These are phyloP conservation scores for Hyparrhenia diplandra DNA, from an alignment of 176 grass and related monocot species.

Conservation along the genomic window DNA sequence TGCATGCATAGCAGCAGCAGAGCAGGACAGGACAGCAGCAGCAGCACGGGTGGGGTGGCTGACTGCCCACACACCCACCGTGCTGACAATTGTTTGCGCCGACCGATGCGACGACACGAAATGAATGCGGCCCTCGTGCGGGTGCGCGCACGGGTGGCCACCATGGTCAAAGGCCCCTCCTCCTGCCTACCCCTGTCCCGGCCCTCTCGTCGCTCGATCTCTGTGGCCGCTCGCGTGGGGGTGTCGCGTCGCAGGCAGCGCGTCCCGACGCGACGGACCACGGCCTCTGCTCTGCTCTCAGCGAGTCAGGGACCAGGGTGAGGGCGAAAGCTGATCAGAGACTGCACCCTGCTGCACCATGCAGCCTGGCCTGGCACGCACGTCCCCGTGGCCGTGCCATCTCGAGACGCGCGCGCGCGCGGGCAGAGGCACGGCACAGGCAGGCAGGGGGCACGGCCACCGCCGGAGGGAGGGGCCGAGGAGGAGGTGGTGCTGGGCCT, in stretches of 20 bases:
- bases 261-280: too few relatives aligned
- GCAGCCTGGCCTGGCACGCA: neutral
- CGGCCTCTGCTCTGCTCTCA: neutral
- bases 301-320: neutral
- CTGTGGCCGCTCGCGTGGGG: neutral
- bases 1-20: too few relatives aligned
- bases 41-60: neutral
- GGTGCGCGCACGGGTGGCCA: slow-evolving; percentile 2
- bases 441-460: too few relatives aligned
- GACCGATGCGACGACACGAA: neutral
- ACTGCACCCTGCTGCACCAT: too few relatives aligned
- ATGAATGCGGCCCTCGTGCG: slow-evolving; percentile 49
- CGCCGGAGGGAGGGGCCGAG: too few relatives aligned
- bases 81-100: neutral
- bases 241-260: neutral
- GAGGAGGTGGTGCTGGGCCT: too few relatives aligned
- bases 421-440: too few relatives aligned
- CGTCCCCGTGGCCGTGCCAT: slow-evolving; percentile 8
- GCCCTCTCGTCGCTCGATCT: too few relatives aligned
- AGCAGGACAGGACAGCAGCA: too few relatives aligned
- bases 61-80: too few relatives aligned
- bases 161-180: slow-evolving; percentile 12
- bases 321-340: too few relatives aligned
- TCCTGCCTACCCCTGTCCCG: too few relatives aligned
- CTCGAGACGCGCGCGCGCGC: slow-evolving; percentile 19